Conservation (phyloP, 768 basidiomycete species). For the Lactarius hengduanensis region DNA sequence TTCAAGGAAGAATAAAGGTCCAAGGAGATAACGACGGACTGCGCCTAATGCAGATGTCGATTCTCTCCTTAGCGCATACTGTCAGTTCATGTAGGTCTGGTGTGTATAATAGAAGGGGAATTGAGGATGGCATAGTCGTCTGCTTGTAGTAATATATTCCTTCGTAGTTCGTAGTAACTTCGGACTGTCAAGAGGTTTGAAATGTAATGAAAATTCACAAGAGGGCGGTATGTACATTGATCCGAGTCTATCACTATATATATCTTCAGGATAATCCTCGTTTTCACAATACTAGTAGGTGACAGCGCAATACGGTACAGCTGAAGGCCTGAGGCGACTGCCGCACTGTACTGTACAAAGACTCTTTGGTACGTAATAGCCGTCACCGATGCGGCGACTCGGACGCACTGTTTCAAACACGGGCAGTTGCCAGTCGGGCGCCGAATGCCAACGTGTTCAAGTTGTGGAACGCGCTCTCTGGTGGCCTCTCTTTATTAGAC, state of each 20-base stretch:
- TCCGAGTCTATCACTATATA: no score
- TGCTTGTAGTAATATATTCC: no score
- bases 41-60: not conserved
- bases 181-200: not conserved
- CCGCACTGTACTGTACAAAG: no score
- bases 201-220: not conserved
- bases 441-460: not conserved
- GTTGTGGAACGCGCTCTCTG: not conserved
- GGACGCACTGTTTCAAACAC: not conserved
- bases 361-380: not conserved
- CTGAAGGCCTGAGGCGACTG: no score
- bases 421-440: not conserved
- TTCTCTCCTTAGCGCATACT: no score
- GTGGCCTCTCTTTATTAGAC: not conserved
- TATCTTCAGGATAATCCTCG: no score
- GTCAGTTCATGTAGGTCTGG: no score
- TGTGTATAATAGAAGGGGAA: no score
- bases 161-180: no score
- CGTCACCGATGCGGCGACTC: not conserved
- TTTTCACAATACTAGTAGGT: no score
- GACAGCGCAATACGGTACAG: no score
- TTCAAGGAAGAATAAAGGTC: not conserved
- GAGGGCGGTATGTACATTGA: not conserved
- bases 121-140: no score
- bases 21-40: not conserved